These are phyloP conservation scores for Eucalyptus fibrosa DNA, from an alignment of 345 rosid genomes.

Conservation along the genomic window DNA sequence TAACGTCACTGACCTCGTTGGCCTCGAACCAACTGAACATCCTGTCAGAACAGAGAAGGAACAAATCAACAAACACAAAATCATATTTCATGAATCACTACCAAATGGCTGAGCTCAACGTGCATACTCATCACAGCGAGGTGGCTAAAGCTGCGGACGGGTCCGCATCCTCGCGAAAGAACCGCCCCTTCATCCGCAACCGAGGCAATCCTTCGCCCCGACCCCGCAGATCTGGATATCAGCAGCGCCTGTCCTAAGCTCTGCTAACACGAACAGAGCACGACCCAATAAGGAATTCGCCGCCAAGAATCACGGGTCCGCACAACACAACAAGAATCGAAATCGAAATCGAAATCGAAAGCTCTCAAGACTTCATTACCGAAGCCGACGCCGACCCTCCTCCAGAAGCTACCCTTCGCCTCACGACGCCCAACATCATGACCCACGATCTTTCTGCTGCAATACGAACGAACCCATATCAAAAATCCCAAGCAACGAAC, in stretches of 20 bases:
- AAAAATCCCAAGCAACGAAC: neutral
- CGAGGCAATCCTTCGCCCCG: neutral
- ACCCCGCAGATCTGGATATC: neutral
- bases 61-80: neutral
- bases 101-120: neutral
- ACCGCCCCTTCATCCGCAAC: neutral
- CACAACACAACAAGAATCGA: neutral
- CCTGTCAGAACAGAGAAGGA: neutral
- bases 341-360: neutral
- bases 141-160: neutral
- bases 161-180: neutral
- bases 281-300: neutral
- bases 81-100: neutral
- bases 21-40: neutral
- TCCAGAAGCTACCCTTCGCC: constrained; percentile 1
- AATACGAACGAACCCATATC: neutral
- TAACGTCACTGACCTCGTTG: neutral
- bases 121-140: neutral
- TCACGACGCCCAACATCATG: constrained; percentile 1
- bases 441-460: neutral
- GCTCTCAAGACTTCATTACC: neutral
- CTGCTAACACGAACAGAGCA: neutral
- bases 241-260: neutral
- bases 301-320: neutral
- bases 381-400: neutral